These are phyloP conservation scores for Collybiopsis luxurians DNA, from an alignment of 768 basidiomycete genomes.

Conservation along the genomic window DNA sequence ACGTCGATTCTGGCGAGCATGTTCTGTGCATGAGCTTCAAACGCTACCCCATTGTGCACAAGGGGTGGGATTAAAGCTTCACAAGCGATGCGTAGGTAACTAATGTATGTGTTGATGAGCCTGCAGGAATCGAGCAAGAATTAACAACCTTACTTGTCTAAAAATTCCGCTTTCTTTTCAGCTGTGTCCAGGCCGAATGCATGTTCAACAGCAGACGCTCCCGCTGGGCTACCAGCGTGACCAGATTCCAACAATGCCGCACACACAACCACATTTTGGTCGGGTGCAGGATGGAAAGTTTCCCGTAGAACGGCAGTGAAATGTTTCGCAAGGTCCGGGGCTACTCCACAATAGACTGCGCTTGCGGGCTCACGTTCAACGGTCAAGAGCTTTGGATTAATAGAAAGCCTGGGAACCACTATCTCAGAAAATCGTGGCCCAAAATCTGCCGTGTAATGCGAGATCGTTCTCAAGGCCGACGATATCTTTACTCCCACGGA, in stretches of 20 bases:
- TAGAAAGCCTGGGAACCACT: constrained; percentile 45
- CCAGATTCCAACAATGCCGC: constrained; percentile 53
- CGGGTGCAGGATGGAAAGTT: constrained; percentile 33
- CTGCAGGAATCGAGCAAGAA: background rate
- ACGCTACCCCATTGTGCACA: constrained; percentile 53
- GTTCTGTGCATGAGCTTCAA: constrained; percentile 63
- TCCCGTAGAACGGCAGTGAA: constrained; percentile 48
- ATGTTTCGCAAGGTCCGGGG: constrained; percentile 50
- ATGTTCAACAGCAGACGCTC: constrained; percentile 46
- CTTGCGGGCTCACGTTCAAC: constrained; percentile 51
- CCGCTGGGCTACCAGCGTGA: constrained; percentile 37
- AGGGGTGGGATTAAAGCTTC: constrained; percentile 51
- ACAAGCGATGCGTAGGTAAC: constrained; percentile 51
- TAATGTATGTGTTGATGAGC: constrained; percentile 14
- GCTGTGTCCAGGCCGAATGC: constrained; percentile 43
- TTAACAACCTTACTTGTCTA: constrained; percentile 37
- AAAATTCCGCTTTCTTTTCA: constrained; percentile 42
- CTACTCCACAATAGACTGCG: constrained; percentile 38
- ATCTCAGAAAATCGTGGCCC: constrained; percentile 54
- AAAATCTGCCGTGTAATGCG: constrained; percentile 56
- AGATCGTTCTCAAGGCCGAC: constrained; percentile 55
- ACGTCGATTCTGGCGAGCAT: constrained; percentile 46
- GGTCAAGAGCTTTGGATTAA: constrained; percentile 38
- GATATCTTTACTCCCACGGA: constrained; percentile 57
- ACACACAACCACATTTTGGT: constrained; percentile 45